Base-by-base conservation (phyloP, 352 stramenopile species). In the Aphanomyces invadans region DNA sequence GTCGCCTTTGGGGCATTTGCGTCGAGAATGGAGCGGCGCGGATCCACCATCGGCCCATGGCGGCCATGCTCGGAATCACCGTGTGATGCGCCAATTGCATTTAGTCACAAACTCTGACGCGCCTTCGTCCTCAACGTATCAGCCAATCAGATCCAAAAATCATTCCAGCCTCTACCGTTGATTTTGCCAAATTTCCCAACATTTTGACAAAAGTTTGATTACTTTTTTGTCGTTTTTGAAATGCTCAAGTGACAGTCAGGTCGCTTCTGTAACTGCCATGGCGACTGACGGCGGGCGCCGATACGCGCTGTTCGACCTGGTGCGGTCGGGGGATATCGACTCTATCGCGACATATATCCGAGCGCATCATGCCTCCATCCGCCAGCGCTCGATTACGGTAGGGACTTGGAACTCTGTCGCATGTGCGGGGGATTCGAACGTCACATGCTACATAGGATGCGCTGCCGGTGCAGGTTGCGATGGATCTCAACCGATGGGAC, bases 401-500 rank as follows among this genome's bases (percentile, higher is more conserved):
- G 46, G n/a, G n/a, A n/a, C n/a, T n/a, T n/a, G n/a, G n/a, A n/a
- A n/a, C n/a, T n/a, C n/a, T n/a, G n/a, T n/a, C n/a, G 23, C 23
- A 45, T 23, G 26, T 31, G 19, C 42, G n/a, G 28, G 0, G 17
- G n/a, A 12, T 51, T 63, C 17, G 15, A 62, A 21, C 26, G 21
- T 19, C 4, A 12, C 3, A 53, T 26, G 45, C 45, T 48, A 5
- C 25, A n/a, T n/a, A 67, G 60, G 60, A 44, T 4, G 33, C 31
- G 38, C 17, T 55, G 60, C 60, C 60, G 19, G 48, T 51, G 21
- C 38, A 67, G 21, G 60, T 67, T 42, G 60, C 60, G 4, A 31
- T 52, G 17, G 60, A 67, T 15, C 57, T 28, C 26, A 49, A 67
- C 33, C 45, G 60, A 12, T 67, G 60, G 60, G 60, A 67, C 26